Base-by-base conservation (phyloP, 768 basidiomycete species). In the Boletus vinaceobasis region DNA sequence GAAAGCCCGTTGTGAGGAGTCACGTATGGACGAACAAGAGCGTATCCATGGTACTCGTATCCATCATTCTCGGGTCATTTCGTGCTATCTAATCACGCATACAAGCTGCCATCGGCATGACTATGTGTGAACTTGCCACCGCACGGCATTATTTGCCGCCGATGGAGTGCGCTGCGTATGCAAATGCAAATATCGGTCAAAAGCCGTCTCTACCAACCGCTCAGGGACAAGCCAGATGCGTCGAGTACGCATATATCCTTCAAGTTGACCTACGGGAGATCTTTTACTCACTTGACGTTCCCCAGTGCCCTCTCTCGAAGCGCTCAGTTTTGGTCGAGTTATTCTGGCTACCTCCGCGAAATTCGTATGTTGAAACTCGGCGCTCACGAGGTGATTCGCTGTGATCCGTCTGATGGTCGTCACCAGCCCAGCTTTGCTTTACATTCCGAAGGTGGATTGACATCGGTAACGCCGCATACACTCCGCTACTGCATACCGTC, bases 321-420 rank as follows among this genome's bases (percentile, higher is more conserved):
- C 64, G 82, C 88, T 8, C 89, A 91, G 62, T 86, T 85, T 62
- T 91, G 89, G 89, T 89, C 89, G 4, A 89, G 87, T 53, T 90
- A 90, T 68, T 91, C 89, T 3, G 89, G 89, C 0, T 90, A 91
- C 70, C 75, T 91, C 48, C 81, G 88, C 42, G 88, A 90, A 76
- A 77, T 88, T 53, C 81, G 88, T 87, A 65, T 67, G 87, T 82
- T 52, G 58, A 59, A 58, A 62, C 52, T 26, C 37, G n/a, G 29
- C 53, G 52, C 36, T 49, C 46, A 29, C 50, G 42, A 43, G 35
- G 39, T 43, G 35, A 27, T 42, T 51, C 36, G 40, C 52, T 44
- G 39, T 43, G 35, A 27, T 42, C 50, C 36, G 40, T 53, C 46
- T 69, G 65, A 72, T 65, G 58, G 61, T 56, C 52, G 57, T 38